A percentile compares a stretch with the other conserved stretches of the same genome.
These are phyloP conservation scores for Colletotrichum lentis DNA, from an alignment of 2,329 filamentous ascomycete genomes.

Conservation along the genomic window DNA sequence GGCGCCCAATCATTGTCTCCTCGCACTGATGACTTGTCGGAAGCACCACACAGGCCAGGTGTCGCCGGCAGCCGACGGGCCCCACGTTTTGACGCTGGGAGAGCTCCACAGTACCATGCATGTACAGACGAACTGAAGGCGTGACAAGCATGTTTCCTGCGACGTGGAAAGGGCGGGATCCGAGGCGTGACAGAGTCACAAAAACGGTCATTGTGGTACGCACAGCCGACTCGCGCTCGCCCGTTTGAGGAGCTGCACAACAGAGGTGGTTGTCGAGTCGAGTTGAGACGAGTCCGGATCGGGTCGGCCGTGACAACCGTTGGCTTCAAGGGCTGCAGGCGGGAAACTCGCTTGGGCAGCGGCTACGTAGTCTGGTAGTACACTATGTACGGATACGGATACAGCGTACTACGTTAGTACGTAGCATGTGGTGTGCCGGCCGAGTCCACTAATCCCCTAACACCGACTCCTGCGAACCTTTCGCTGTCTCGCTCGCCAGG, in stretches of 20 bases:
- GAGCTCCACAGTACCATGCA: too few species aligned
- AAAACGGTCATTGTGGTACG: neutral
- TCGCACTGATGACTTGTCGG: neutral
- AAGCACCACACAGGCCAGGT: neutral
- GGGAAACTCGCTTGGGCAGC: conserved; percentile 11
- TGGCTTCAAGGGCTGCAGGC: neutral
- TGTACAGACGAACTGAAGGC: conserved; percentile 27
- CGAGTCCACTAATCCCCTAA: conserved; percentile 22
- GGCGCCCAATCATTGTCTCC: neutral
- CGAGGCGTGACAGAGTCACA: conserved; percentile 18
- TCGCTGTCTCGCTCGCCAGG: conserved; percentile 7
- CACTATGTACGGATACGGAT: too few species aligned
- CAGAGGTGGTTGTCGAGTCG: conserved; percentile 22
- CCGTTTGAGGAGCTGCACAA: conserved; percentile 14
- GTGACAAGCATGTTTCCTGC: conserved; percentile 18
- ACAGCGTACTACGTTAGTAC: too few species aligned
- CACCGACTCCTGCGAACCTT: conserved; percentile 12
- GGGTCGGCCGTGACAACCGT: conserved; percentile 13
- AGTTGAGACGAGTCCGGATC: conserved; percentile 24
- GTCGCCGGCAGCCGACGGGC: conserved; percentile 2
- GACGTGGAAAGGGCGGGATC: conserved; percentile 19
- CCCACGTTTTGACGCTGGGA: neutral
- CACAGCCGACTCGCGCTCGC: conserved; percentile 7
- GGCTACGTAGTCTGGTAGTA: too few species aligned
- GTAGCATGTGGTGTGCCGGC: conserved; percentile 12